phyloP scores from a whole-genome alignment of 2,329 filamentous ascomycete genomes.

The Fusarium torreyae region DNA sequence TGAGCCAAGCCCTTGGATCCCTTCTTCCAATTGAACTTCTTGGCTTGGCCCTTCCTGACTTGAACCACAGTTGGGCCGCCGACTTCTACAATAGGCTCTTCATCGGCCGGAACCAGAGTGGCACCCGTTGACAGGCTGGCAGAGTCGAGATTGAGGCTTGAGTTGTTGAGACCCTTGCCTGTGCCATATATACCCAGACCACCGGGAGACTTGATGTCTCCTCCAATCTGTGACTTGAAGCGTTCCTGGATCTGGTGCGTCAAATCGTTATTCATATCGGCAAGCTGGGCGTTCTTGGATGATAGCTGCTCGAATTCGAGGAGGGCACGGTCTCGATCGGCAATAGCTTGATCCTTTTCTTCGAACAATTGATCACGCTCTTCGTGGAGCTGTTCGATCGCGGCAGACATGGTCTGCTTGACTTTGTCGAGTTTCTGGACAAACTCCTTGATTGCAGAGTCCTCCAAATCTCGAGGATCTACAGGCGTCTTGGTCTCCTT shows the following conservation, averaged over 20 bases:
- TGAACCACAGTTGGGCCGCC: constrained; percentile 91
- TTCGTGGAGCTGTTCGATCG: constrained; percentile 72
- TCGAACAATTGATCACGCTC: constrained; percentile 88
- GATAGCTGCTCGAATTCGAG: constrained; percentile 97
- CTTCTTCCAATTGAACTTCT: constrained; percentile 99
- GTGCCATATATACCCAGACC: constrained; percentile 72
- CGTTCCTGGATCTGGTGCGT: constrained; percentile 94
- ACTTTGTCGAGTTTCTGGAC: constrained; percentile 80
- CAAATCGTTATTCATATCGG: constrained; percentile 95
- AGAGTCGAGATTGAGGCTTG: constrained; percentile 66
- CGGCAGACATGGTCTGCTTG: constrained; percentile 70
- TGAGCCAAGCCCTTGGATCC: constrained; percentile 94
- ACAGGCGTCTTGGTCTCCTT: constrained; percentile 87
- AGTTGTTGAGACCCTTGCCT: constrained; percentile 65
- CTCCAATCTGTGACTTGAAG: constrained; percentile 83
- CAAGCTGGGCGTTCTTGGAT: constrained; percentile 92
- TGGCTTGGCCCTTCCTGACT: constrained; percentile 92
- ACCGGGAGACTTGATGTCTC: constrained; percentile 65
- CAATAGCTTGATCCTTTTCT: constrained; percentile 85
- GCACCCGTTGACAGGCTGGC: constrained; percentile 70
- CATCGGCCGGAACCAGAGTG: constrained; percentile 73
- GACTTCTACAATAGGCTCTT: constrained; percentile 76
- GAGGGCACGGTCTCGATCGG: constrained; percentile 92
- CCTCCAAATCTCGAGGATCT: constrained; percentile 86
- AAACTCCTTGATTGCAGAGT: constrained; percentile 91